These are phyloP conservation scores for Nicotiana tomentosiformis DNA, from an alignment of 257 asterid species.

Conservation along the genomic window DNA sequence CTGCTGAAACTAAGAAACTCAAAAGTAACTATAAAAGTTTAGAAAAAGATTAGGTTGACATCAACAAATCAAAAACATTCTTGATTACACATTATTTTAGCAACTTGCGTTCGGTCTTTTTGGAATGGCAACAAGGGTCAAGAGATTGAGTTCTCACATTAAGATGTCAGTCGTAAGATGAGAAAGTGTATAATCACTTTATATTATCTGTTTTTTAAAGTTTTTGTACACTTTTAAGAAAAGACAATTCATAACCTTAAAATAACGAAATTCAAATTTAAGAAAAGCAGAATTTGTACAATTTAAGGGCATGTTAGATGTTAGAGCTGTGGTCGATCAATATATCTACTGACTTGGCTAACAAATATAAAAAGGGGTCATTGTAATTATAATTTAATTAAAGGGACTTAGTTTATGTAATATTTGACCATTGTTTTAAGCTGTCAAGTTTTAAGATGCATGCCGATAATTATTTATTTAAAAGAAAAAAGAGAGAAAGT, in stretches of 20 bases:
- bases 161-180: background rate
- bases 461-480: background rate
- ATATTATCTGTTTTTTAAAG: too few relatives aligned
- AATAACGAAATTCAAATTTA: too few relatives aligned
- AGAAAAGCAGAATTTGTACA: too few relatives aligned
- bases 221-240: background rate
- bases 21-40: background rate
- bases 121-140: background rate
- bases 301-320: too few relatives aligned
- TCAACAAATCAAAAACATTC: background rate
- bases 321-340: too few relatives aligned
- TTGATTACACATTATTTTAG: background rate
- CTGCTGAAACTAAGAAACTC: background rate
- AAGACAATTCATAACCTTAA: too few relatives aligned
- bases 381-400: background rate
- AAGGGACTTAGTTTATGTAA: background rate
- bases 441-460: background rate
- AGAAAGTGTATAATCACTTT: background rate
- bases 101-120: background rate
- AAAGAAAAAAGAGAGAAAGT: background rate
- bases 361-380: background rate
- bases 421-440: background rate
- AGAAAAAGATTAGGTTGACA: background rate
- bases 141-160: conserved; percentile 1
- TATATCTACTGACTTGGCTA: background rate